phyloP scores from a whole-genome alignment of 352 stramenopile species.

The Phytophthora fragariaefolia region DNA sequence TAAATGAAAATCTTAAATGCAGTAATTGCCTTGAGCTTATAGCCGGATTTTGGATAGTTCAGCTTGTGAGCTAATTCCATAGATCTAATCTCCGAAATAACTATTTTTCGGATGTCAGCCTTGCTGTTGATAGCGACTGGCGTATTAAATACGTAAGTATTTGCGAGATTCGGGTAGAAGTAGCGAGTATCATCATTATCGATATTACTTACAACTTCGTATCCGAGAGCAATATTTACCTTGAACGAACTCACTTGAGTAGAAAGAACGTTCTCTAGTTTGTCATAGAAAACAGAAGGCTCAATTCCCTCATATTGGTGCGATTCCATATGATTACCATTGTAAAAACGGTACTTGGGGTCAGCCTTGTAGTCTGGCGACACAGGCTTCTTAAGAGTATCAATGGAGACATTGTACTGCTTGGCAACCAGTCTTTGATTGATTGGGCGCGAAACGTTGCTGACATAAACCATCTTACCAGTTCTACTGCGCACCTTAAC shows the following conservation, averaged over 20 bases:
- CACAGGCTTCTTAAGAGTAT: background rate
- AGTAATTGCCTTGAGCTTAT: slow-evolving; percentile 24
- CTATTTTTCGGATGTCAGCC: slow-evolving; percentile 22
- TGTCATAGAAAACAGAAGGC: slow-evolving; percentile 5
- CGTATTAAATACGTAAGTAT: slow-evolving; percentile 10
- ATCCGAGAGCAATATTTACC: slow-evolving; percentile 15
- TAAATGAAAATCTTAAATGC: slow-evolving; percentile 28
- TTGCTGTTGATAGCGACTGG: slow-evolving; percentile 26
- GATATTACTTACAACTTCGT: slow-evolving; percentile 8
- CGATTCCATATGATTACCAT: background rate
- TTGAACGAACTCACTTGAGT: slow-evolving; percentile 7
- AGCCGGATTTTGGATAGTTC: slow-evolving; percentile 16
- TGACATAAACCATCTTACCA: background rate
- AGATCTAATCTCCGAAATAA: slow-evolving; percentile 17
- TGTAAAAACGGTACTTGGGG: background rate
- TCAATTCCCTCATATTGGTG: slow-evolving; percentile 3
- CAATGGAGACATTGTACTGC: background rate
- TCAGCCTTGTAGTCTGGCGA: background rate
- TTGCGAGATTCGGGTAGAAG: slow-evolving; percentile 7
- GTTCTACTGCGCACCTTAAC: background rate
- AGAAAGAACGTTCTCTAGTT: slow-evolving; percentile 13
- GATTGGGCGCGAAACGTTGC: background rate
- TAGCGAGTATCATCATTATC: background rate
- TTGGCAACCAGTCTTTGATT: background rate
- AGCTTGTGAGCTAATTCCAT: slow-evolving; percentile 30